Evolutionary conservation across 2,329 filamentous ascomycete genomes (phyloP), one percentile per base, ranked within the genome.

Genomic region (Calonectria hawksworthii): DNA sequence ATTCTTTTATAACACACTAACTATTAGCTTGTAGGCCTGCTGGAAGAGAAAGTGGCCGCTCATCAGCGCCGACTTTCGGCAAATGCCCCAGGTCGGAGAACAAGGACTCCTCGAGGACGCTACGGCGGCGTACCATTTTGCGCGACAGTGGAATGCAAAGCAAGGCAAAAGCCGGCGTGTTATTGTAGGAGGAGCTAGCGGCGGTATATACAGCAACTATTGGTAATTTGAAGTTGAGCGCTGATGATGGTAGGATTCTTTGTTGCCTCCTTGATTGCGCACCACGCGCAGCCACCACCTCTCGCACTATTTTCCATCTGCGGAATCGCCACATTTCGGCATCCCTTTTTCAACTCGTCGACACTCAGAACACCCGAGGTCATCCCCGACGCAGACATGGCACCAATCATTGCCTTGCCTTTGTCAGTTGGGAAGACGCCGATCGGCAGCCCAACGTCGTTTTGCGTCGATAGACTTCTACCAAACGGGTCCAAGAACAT

Each of bases 271-370:
- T 72, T 82, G 54, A 71, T 82, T 21, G 82, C 82, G 21, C 83
- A 84, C 61, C 79, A 84, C 54, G 74, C 79, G 70, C 64, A 73
- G 1, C 83, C 82, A 1, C 75, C 80, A 6, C 84, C 84, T 2
- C 16, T 82, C 1, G 83, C 84, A 1, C 78, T 86, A 30, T 76
- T 86, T 36, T 83, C 82, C 73, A 83, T 85, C 74, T 80, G 80
- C 1, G 84, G 84, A 36, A 85, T 86, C 75, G 79, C 82, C 61
- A 84, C 84, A 11, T 85, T 85, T 70, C 81, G 79, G 30, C 84
- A 86, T 64, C 72, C 68, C 7, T 85, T 85, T 78, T 86, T 84
- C 79, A 82, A 80, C 74, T 85, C 83, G 1, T 85, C 84, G 10
- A 75, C 74, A 0, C 79, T 83, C 2, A 75, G 83, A 28, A 78